Evolutionary conservation across 2,329 filamentous ascomycete genomes (phyloP).

Genomic region (Colletotrichum godetiae): DNA sequence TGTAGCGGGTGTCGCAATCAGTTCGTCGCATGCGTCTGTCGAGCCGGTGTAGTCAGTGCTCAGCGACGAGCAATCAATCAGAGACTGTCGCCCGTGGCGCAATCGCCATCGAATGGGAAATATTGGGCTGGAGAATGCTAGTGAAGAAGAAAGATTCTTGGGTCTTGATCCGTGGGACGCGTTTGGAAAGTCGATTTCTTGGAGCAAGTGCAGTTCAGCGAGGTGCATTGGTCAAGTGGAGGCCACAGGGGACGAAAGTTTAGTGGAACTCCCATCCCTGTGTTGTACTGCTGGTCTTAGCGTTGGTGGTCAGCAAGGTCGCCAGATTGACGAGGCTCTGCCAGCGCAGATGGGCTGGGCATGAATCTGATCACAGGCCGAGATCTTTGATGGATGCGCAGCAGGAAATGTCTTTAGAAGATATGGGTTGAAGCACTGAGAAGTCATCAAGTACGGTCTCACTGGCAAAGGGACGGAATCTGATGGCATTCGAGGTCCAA

Average conservation of each 20-base stretch:
- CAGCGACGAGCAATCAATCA: background rate
- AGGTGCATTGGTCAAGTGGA: background rate
- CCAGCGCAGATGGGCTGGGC: background rate
- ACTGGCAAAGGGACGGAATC: background rate
- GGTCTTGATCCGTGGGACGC: constrained; percentile 19
- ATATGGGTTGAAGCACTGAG: background rate
- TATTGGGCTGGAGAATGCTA: background rate
- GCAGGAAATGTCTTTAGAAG: background rate
- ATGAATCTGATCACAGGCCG: background rate
- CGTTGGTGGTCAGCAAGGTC: background rate
- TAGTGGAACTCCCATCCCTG: constrained; percentile 9
- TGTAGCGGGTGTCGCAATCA: background rate
- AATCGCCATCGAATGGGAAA: background rate
- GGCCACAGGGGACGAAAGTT: constrained; percentile 17
- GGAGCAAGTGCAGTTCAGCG: background rate
- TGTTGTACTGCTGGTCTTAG: background rate
- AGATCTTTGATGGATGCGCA: background rate
- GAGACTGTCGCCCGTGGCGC: background rate
- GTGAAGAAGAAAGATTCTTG: constrained; percentile 2
- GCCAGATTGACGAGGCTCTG: background rate
- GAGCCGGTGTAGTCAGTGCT: background rate
- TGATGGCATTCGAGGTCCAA: background rate
- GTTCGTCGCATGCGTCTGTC: background rate
- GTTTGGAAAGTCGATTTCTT: constrained; percentile 17
- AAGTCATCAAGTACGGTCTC: too few relatives aligned